Evolutionary conservation across 2,329 filamentous ascomycete species (phyloP).

Genomic region (Fusarium succisae): DNA sequence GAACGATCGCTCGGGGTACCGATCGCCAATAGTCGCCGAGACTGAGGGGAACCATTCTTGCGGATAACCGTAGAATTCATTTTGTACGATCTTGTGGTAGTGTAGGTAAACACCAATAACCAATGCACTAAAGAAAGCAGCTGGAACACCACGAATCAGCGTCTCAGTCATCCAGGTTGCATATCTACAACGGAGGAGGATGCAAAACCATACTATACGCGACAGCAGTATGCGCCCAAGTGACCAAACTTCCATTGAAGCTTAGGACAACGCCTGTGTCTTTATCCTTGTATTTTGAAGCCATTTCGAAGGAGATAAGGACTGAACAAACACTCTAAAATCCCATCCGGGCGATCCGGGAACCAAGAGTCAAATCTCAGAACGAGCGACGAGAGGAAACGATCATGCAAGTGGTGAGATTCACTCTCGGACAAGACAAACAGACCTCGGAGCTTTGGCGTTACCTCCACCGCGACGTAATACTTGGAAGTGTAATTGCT

Average conservation of each 20-base stretch:
- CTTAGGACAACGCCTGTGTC: slow-evolving; percentile 66
- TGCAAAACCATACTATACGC: slow-evolving; percentile 74
- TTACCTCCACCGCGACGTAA: slow-evolving; percentile 41
- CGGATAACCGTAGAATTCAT: slow-evolving; percentile 94
- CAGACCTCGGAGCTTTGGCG: slow-evolving; percentile 42
- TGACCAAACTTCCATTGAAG: slow-evolving; percentile 90
- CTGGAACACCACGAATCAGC: slow-evolving; percentile 53
- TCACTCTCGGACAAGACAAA: slow-evolving; percentile 29
- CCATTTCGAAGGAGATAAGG: slow-evolving; percentile 44
- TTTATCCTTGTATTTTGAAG: slow-evolving; percentile 70
- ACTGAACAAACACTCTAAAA: slow-evolving; percentile 35
- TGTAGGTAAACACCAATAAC: slow-evolving; percentile 83
- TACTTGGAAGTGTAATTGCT: slow-evolving; percentile 24
- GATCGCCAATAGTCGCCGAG: slow-evolving; percentile 95
- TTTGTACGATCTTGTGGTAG: slow-evolving; percentile 97
- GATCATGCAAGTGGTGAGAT: slow-evolving; percentile 40
- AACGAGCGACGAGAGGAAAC: slow-evolving; percentile 29
- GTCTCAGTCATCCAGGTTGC: slow-evolving; percentile 4
- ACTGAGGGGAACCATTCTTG: slow-evolving; percentile 98
- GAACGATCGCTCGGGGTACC: slow-evolving; percentile 94
- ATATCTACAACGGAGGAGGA: neutral
- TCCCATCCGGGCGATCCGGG: slow-evolving; percentile 48
- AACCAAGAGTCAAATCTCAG: slow-evolving; percentile 20
- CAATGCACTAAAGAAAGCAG: slow-evolving; percentile 87
- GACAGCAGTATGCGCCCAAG: slow-evolving; percentile 83